These are phyloP conservation scores for Coemansia sp. DNA, from an alignment of 192 early-diverging fungal genomes.

Conservation along the genomic window DNA sequence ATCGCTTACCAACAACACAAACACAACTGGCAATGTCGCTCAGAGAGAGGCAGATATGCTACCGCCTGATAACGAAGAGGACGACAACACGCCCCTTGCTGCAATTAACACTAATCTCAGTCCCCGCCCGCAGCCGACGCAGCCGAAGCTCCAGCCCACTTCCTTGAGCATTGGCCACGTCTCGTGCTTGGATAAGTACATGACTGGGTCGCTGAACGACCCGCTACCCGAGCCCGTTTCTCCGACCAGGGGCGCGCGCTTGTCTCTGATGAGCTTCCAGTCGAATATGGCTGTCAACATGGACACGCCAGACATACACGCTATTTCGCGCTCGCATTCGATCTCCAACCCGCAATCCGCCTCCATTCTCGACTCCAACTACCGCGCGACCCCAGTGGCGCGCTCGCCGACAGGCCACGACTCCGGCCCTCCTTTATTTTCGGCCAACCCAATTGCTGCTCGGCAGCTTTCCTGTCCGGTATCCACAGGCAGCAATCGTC, in stretches of 20 bases:
- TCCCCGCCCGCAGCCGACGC: constrained; percentile 9
- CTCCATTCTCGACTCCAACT: constrained; percentile 24
- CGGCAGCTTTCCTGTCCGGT: constrained; percentile 14
- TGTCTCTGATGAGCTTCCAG: constrained; percentile 48
- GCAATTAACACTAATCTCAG: constrained; percentile 30
- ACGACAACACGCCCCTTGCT: constrained; percentile 44
- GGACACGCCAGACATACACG: constrained; percentile 15
- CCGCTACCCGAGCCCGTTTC: constrained; percentile 29
- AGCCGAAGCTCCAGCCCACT: neutral
- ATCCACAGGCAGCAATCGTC: constrained; percentile 15
- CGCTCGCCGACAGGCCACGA: constrained; percentile 32
- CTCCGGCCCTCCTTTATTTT: constrained; percentile 19
- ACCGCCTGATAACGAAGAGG: constrained; percentile 26
- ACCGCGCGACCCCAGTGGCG: constrained; percentile 20
- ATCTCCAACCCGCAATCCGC: constrained; percentile 40
- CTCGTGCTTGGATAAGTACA: constrained; percentile 29
- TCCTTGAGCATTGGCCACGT: constrained; percentile 7
- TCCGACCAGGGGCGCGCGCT: constrained; percentile 24
- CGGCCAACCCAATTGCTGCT: constrained; percentile 19
- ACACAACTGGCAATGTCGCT: neutral
- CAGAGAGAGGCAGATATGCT: neutral
- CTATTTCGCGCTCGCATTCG: constrained; percentile 35
- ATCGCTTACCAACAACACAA: constrained; percentile 2
- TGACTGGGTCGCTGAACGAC: constrained; percentile 16
- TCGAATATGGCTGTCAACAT: constrained; percentile 48